A percentile compares a stretch with the other conserved stretches of the same genome.
Evolutionary conservation across 257 asterid species (phyloP).

Genomic region (Nicotiana noctiflora): DNA sequence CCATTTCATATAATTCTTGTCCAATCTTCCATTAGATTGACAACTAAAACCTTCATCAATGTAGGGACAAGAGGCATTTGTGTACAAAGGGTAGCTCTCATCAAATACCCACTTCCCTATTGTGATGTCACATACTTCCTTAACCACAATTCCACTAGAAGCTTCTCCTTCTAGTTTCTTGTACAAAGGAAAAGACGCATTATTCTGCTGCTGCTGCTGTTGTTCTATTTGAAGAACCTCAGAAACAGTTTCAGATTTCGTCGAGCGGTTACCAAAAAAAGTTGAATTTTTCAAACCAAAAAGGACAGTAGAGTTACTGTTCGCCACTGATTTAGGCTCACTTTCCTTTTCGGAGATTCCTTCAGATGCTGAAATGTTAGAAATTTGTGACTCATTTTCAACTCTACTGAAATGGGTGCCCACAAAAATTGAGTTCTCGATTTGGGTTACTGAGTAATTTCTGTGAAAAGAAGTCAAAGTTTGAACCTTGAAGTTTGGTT

Average conservation of each 20-base stretch:
- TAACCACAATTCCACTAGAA: constrained; percentile 7
- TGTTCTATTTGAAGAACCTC: neutral
- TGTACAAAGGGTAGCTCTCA: constrained; percentile 70
- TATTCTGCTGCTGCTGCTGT: constrained; percentile 9
- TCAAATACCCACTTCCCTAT: constrained; percentile 81
- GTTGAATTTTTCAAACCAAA: neutral
- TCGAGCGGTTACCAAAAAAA: neutral
- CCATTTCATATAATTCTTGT: constrained; percentile 78
- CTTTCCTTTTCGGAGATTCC: neutral
- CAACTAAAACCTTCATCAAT: constrained; percentile 93
- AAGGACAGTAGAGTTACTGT: neutral
- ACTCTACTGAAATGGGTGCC: constrained; percentile 11
- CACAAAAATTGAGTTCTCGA: constrained; percentile 17
- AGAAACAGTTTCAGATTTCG: neutral
- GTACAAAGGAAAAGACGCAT: constrained; percentile 9
- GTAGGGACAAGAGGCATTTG: constrained; percentile 58
- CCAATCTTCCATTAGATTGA: constrained; percentile 65
- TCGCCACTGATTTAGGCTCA: constrained; percentile 5
- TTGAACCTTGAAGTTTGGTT: constrained; percentile 11
- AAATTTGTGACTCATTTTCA: neutral
- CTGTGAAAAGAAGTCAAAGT: constrained; percentile 7
- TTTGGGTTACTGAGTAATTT: constrained; percentile 20
- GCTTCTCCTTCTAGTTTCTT: neutral
- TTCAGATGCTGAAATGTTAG: neutral
- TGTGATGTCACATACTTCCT: constrained; percentile 44